Evolutionary conservation across 139 green algal genomes (phyloP).

Genomic region (Micromonas commoda): DNA sequence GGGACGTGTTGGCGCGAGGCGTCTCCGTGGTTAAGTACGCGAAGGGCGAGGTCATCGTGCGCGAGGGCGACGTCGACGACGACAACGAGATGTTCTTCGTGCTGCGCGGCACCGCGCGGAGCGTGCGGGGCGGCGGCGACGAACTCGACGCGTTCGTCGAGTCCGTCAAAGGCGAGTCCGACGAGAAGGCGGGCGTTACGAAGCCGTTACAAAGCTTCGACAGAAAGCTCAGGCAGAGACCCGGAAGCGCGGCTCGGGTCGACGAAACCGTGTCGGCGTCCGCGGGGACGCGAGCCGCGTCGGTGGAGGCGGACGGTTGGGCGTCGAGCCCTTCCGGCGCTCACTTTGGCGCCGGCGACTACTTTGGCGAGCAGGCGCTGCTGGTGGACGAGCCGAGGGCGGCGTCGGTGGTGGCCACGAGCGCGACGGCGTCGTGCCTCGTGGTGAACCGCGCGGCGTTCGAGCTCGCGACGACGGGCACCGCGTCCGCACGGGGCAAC

Average conservation of each 20-base stretch:
- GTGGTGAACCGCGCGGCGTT: background rate
- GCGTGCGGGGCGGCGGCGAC: background rate
- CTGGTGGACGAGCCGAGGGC: background rate
- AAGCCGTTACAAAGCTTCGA: no score
- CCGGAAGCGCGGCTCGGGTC: background rate
- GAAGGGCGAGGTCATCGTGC: background rate
- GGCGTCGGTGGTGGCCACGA: background rate
- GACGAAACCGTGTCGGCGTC: no score
- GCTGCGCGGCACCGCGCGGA: background rate
- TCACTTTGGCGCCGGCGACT: background rate
- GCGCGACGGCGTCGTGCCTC: background rate
- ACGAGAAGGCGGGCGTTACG: no score
- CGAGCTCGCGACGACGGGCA: background rate
- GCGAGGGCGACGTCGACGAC: background rate
- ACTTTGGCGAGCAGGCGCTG: slow-evolving; percentile 16
- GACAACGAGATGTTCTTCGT: slow-evolving; percentile 4
- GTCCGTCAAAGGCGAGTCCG: no score
- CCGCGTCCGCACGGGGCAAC: background rate
- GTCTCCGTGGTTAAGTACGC: background rate
- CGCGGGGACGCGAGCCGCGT: no score
- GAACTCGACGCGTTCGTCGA: background rate
- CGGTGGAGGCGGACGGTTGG: no score
- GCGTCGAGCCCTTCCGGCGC: no score
- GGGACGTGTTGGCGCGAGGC: background rate
- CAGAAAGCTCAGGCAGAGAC: no score